Evolutionary conservation across 2,329 filamentous ascomycete genomes (phyloP).

Genomic region (Penicillium sp.): DNA sequence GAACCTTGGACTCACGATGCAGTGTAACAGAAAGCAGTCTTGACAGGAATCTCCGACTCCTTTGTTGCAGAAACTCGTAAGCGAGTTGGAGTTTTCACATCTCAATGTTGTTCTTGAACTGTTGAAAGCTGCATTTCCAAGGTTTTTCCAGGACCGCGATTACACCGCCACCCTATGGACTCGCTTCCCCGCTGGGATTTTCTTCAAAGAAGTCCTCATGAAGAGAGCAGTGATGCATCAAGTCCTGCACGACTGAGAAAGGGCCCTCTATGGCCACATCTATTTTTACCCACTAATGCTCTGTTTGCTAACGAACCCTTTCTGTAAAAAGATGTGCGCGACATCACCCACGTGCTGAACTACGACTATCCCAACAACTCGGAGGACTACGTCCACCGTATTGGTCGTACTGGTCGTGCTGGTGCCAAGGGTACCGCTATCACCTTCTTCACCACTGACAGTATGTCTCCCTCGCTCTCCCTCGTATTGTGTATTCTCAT

Average conservation of each 20-base stretch:
- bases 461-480: conserved; percentile 57
- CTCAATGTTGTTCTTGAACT: conserved; percentile 43
- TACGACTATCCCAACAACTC: conserved; percentile 99
- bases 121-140: conserved; percentile 71
- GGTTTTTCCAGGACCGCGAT: conserved; percentile 65
- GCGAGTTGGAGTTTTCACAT: conserved; percentile 69
- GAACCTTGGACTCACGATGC: conserved; percentile 83
- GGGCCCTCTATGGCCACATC: conserved; percentile 47
- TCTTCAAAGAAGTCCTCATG: conserved; percentile 45
- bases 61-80: conserved; percentile 59
- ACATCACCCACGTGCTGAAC: conserved; percentile 99
- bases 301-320: conserved; percentile 71
- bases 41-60: conserved; percentile 62
- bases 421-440: conserved; percentile 94
- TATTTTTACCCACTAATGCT: conserved; percentile 46
- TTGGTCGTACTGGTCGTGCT: conserved; percentile 66
- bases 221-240: conserved; percentile 60
- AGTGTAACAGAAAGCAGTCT: conserved; percentile 67
- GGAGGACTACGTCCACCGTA: conserved; percentile 67
- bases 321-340: conserved; percentile 88
- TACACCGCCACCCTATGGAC: conserved; percentile 54
- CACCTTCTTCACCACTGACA: conserved; percentile 98
- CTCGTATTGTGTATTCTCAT: background rate
- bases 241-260: conserved; percentile 60
- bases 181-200: conserved; percentile 44